A percentile compares a stretch with the other conserved stretches of the same genome.
Conservation (phyloP, 2,329 filamentous ascomycete species). For the Paecilomyces variotii region DNA sequence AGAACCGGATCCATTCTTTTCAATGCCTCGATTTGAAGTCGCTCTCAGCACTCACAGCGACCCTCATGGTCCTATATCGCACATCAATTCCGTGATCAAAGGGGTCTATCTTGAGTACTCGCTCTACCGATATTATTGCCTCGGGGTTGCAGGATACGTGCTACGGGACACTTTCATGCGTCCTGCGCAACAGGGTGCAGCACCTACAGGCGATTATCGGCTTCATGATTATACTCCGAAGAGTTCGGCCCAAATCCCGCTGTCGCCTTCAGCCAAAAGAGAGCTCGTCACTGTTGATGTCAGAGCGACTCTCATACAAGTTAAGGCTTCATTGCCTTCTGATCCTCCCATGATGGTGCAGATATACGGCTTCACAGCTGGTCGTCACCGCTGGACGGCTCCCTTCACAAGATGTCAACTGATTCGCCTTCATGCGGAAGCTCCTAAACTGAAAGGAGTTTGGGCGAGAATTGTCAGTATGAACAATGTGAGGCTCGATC, state of each 20-base stretch:
- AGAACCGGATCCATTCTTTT: slow-evolving; percentile 78
- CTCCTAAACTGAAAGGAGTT: slow-evolving; percentile 69
- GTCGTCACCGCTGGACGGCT: slow-evolving; percentile 77
- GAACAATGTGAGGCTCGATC: slow-evolving; percentile 71
- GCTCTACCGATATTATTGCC: slow-evolving; percentile 83
- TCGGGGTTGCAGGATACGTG: slow-evolving; percentile 72
- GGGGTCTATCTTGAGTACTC: slow-evolving; percentile 83
- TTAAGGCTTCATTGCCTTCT: slow-evolving; percentile 80
- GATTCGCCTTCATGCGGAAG: slow-evolving; percentile 77
- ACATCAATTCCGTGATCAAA: slow-evolving; percentile 73
- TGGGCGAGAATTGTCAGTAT: slow-evolving; percentile 85
- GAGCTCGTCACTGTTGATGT: slow-evolving; percentile 79
- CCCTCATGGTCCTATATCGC: slow-evolving; percentile 76
- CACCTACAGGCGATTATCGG: slow-evolving; percentile 6
- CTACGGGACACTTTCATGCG: slow-evolving; percentile 58
- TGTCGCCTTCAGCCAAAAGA: slow-evolving; percentile 16
- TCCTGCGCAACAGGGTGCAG: slow-evolving; percentile 10
- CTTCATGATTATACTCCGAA: slow-evolving; percentile 7
- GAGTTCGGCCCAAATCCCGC: slow-evolving; percentile 19
- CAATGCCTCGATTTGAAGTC: slow-evolving; percentile 78
- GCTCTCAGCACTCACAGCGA: slow-evolving; percentile 80
- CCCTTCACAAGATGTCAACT: slow-evolving; percentile 74
- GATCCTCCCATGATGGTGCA: slow-evolving; percentile 92
- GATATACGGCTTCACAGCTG: slow-evolving; percentile 71
- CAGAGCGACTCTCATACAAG: slow-evolving; percentile 70